Evolutionary conservation across 192 early-diverging fungal species (phyloP), one percentile per base, ranked within the genome.

Genomic region (Rhizophagus sp.): DNA sequence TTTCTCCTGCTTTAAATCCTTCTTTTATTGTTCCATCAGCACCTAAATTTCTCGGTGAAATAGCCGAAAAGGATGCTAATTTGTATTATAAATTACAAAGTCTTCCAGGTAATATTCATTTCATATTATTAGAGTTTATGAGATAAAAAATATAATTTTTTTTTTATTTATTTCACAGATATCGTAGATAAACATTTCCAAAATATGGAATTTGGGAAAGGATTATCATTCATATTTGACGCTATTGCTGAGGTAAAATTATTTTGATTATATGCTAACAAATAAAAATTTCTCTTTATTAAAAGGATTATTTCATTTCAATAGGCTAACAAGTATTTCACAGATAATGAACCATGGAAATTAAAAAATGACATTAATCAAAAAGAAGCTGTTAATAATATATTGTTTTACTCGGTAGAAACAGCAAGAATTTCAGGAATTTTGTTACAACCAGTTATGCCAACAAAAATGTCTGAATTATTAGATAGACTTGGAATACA

Each of bases 371-470:
- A 83, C 34, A 75, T 78, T 4, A 76, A 78, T 9, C 82, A 88
- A 36, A 76, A 83, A 7, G 81, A 83, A 15, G 84, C 89, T 49
- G 69, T 97, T 22, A 87, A 92, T 24, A 86, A 82, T 22, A 88
- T 93, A 0, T 83, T 99, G 39, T 95, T 91, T 86, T 89, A 92
- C 71, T 84, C 93, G 6, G 84, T 93, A 52, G 96, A 97, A 82
- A 87, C 95, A 0, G 88, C 90, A 36, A 89, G 97, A 12, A 68
- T 95, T 33, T 87, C 92, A 4, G 92, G 86, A 17, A 85, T 97
- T 39, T 80, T 97, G 52, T 83, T 98, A 64, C 92, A 93, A 80
- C 94, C 95, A 8, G 89, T 97, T 24, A 95, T 98, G 91, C 97
- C 97, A 10, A 82, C 83, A 2, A 97, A 95, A 82, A 87, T 91